Conservation (phyloP, 202 grass and related monocot species). For the Hordeum pubiflorum region DNA sequence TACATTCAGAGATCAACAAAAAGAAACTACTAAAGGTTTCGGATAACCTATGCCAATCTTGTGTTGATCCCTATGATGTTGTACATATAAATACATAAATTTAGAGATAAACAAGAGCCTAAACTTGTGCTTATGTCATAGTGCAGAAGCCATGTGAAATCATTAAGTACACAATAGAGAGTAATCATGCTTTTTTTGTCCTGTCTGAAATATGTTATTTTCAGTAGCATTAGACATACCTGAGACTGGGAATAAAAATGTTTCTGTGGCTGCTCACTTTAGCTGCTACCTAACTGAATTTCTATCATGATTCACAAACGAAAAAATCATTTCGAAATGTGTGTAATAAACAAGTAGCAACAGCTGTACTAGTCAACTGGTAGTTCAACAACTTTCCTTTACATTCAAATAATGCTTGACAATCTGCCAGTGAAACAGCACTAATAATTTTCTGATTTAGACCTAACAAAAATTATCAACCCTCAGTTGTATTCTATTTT, state of each 20-base stretch:
- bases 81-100: slow-evolving; percentile 25
- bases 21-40: slow-evolving; percentile 52
- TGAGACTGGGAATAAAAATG: background rate
- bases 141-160: background rate
- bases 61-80: slow-evolving; percentile 68
- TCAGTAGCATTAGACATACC: background rate
- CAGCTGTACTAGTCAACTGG: background rate
- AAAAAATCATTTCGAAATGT: background rate
- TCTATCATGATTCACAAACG: background rate
- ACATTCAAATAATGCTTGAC: no score
- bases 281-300: background rate
- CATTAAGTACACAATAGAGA: background rate
- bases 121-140: background rate
- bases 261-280: background rate
- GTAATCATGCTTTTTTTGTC: background rate
- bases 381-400: background rate
- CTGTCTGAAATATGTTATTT: background rate
- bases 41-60: slow-evolving; percentile 60
- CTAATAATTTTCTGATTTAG: background rate
- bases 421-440: background rate
- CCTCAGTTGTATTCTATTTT: background rate
- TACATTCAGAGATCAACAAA: slow-evolving; percentile 51
- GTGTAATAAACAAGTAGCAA: background rate
- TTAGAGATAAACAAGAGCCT: background rate
- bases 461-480: background rate